Evolutionary conservation across 768 basidiomycete species (phyloP), one percentile per base, ranked within the genome.

Genomic region (Mycena floridula): DNA sequence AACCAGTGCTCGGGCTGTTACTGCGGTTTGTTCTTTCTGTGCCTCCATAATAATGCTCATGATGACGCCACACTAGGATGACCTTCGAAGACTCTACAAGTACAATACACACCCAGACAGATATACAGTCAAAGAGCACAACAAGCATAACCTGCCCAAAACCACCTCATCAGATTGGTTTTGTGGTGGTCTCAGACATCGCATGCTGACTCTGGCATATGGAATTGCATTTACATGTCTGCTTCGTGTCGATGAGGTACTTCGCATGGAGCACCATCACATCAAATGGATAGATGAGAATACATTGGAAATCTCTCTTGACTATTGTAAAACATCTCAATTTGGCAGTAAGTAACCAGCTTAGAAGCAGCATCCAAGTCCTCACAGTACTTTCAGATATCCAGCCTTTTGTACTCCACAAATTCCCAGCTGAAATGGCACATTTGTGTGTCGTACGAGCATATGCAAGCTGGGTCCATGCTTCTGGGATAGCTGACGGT

Each of bases 371-470:
- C 15, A 24, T 46, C 25, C 2, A 26, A 13, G n/a, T 20, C 21
- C 16, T 21, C 27, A 45, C 20, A 26, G 6, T 13, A 24, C 39
- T 13, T 25, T 4, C 25, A 58, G 55, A 47, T 9, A 49, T 54
- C 23, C 43, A 52, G 32, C 55, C 53, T 2, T 58, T 49, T 42
- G 25, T 40, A 15, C 23, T 51, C 8, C 47, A 47, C 26, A 36
- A 18, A 16, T 13, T 53, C 3, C 49, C 46, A 0, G 24, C 35
- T 5, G 25, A 40, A 3, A 36, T 51, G 23, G 41, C 24, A 5
- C 49, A 56, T 27, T 23, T 58, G 6, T 58, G 57, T 37, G 42
- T 47, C 11, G 51, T 52, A 1, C 42, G 47, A 3, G 55, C 55
- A 21, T 42, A 48, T 15, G 37, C 47, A 11, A 38, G 25, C 4